Evolutionary conservation across 306 rosid genomes (phyloP), one percentile per base, ranked within the genome.

Genomic region (Trifolium subterraneum): DNA sequence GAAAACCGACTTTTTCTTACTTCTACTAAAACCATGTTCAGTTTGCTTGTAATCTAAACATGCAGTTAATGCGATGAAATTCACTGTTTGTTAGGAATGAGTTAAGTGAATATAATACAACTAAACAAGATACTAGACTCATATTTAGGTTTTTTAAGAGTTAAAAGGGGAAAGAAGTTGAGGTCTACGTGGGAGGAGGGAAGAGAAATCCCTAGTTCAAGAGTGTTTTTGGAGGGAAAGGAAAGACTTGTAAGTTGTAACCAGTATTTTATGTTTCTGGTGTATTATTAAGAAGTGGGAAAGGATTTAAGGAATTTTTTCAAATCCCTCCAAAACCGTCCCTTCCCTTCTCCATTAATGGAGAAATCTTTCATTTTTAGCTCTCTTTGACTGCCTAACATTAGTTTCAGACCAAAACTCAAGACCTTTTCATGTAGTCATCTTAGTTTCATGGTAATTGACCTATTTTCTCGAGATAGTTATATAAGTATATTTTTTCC

Each of bases 381-480:
- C 19, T 65, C 36, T 3, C 51, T 11, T 8, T 11, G 9, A 38
- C 51, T 39, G 10, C 51, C 19, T 22, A 39, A 41, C 33, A 13
- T 58, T 76, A 18, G n/a, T 48, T 68, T 48, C 29, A 48, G 23
- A 27, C 45, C 63, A 58, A 15, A 58, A 60, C 33, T 56, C 55
- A 20, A 15, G 54, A 38, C 76, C 71, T 61, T 70, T 36, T 51
- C 70, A 36, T 55, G 6, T 15, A 9, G 13, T 23, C 36, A 16
- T 54, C 54, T 16, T 45, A 45, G 59, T 61, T 45, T 73, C 61
- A 45, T 61, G 62, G 70, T 66, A 15, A 61, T 39, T 38, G 52
- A 27, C 41, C 62, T 66, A 29, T 56, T 66, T 64, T 36, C 47
- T 56, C 54, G 35, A 33, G 16, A 20, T 41, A 39, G 10, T 18